Conservation (phyloP, 306 rosid genomes). For the Cucumis cinereus region DNA sequence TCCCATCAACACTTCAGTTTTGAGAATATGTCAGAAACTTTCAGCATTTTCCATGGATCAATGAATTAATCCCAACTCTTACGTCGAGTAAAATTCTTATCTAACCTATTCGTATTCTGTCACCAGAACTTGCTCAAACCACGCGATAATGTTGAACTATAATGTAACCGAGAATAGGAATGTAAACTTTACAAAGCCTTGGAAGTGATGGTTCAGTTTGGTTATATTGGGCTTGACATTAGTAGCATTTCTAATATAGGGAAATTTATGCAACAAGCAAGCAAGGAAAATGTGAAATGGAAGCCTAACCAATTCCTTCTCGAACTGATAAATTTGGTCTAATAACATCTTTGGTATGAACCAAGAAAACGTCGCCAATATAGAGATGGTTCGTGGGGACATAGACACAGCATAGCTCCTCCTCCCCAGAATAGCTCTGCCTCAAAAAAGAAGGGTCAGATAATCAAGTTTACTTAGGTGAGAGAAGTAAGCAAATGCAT, state of each 20-base stretch:
- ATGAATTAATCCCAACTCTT: not conserved
- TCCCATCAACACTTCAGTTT: not conserved
- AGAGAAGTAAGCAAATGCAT: not conserved
- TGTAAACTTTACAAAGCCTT: not conserved
- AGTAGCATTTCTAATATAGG: not conserved
- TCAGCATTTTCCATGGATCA: not conserved
- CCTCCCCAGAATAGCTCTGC: slow-evolving; percentile 75
- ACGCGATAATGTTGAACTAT: not conserved
- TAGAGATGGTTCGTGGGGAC: slow-evolving; percentile 87
- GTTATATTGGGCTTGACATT: not conserved
- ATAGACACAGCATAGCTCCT: slow-evolving; percentile 77
- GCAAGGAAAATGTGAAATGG: not conserved
- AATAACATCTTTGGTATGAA: slow-evolving; percentile 60
- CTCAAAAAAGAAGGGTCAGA: not conserved
- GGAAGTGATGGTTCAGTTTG: not conserved
- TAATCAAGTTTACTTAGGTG: not conserved
- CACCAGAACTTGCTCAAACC: not conserved
- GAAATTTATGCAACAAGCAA: not conserved
- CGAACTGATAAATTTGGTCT: slow-evolving; percentile 82
- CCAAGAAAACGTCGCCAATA: slow-evolving; percentile 73
- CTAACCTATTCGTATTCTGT: not conserved
- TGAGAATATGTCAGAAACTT: not conserved
- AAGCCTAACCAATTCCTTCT: slow-evolving; percentile 78
- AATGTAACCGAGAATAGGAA: not conserved
- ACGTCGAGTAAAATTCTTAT: not conserved